A percentile compares a stretch with the other conserved stretches of the same genome.
phyloP scores from a whole-genome alignment of 148 eudicot genomes.

The Silene uniflora region DNA sequence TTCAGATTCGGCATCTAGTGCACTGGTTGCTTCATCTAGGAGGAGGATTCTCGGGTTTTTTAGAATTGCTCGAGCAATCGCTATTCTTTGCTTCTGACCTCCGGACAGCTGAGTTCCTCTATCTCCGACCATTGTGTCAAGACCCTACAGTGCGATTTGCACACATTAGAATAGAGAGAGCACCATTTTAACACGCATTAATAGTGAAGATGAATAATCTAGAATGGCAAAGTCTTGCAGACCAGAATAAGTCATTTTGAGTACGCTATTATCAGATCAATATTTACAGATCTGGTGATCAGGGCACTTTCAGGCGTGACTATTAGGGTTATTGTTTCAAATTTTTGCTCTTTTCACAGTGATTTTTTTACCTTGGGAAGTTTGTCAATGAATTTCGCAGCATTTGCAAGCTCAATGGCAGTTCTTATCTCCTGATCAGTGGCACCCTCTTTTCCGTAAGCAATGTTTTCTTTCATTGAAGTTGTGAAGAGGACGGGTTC shows the following conservation, averaged over 20 bases:
- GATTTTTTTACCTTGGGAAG: constrained; percentile 44
- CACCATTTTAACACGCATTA: background rate
- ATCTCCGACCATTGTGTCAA: constrained; percentile 86
- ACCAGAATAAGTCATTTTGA: background rate
- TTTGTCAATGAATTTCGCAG: constrained; percentile 73
- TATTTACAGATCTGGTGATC: background rate
- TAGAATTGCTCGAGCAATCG: constrained; percentile 80
- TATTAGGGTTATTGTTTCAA: background rate
- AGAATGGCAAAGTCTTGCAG: background rate
- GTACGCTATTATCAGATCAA: background rate
- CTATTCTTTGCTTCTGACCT: constrained; percentile 90
- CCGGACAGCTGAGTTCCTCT: constrained; percentile 88
- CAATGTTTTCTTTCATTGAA: constrained; percentile 56
- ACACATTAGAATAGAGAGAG: background rate
- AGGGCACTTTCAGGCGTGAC: background rate
- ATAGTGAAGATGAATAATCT: background rate
- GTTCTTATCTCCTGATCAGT: constrained; percentile 54
- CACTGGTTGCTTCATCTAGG: constrained; percentile 93
- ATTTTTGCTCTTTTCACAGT: background rate
- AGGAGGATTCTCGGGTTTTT: constrained; percentile 78
- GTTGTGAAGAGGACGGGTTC: constrained; percentile 73
- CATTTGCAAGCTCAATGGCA: constrained; percentile 77
- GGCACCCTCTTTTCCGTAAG: constrained; percentile 67
- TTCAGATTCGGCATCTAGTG: constrained; percentile 87
- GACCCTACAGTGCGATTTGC: constrained; percentile 38